Percentiles rank a stretch among this genome's conserved stretches.
Evolutionary conservation across 768 basidiomycete species (phyloP).

Genomic region (Royoungia palumana): DNA sequence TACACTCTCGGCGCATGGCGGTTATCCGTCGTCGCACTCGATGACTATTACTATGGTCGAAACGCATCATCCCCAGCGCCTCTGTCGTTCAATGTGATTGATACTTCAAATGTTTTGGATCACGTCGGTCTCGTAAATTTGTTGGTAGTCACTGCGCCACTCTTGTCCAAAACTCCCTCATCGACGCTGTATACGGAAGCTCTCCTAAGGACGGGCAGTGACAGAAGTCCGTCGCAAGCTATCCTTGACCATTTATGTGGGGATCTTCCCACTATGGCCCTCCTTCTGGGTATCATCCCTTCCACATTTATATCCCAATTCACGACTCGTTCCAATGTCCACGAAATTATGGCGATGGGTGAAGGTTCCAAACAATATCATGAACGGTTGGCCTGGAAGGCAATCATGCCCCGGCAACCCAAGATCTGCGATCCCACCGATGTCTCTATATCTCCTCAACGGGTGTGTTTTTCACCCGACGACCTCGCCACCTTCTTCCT

Average conservation of each 20-base stretch:
- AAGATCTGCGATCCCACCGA: neutral
- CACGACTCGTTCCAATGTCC: constrained; percentile 22
- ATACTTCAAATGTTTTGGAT: constrained; percentile 30
- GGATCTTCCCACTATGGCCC: constrained; percentile 24
- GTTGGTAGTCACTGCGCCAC: constrained; percentile 20
- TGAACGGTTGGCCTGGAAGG: constrained; percentile 28
- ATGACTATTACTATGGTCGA: constrained; percentile 17
- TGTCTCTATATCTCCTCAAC: neutral
- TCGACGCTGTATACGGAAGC: constrained; percentile 30
- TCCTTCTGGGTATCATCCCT: constrained; percentile 26
- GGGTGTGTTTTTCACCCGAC: constrained; percentile 9
- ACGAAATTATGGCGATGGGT: constrained; percentile 11
- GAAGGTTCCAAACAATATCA: constrained; percentile 11
- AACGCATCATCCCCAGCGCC: constrained; percentile 15
- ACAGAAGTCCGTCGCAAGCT: constrained; percentile 9
- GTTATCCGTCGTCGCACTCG: constrained; percentile 18
- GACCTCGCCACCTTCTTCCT: constrained; percentile 24
- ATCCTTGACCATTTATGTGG: constrained; percentile 20
- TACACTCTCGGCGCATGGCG: constrained; percentile 24
- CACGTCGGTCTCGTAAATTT: constrained; percentile 27
- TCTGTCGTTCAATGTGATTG: constrained; percentile 30
- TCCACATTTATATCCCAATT: constrained; percentile 21
- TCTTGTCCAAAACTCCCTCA: constrained; percentile 16
- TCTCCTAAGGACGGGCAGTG: constrained; percentile 16
- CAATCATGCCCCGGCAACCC: neutral